Conservation (phyloP, 2,329 filamentous ascomycete species). For the Grosmannia penicillata region DNA sequence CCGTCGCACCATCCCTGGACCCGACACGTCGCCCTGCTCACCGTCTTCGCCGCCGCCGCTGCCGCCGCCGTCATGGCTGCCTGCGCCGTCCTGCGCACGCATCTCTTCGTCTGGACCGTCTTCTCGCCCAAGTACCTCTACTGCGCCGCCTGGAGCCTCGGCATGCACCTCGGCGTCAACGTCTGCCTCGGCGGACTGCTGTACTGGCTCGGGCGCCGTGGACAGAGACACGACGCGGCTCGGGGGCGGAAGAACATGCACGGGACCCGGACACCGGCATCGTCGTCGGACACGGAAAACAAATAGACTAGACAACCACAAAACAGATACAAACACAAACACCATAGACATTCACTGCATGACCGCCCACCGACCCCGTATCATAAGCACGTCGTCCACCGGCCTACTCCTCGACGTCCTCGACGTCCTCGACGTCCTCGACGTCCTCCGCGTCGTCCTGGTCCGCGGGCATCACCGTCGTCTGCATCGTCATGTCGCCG, state of each 20-base stretch:
- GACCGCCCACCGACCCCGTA: no score
- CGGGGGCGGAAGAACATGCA: no score
- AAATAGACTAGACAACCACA: not conserved
- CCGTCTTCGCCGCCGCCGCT: conserved; percentile 52
- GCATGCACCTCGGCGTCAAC: conserved; percentile 66
- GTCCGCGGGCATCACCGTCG: conserved; percentile 9
- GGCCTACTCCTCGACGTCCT: no score
- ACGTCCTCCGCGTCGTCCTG: conserved; percentile 16
- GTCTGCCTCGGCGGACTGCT: conserved; percentile 44
- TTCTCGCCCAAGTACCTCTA: conserved; percentile 96
- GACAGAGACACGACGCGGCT: no score
- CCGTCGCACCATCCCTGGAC: conserved; percentile 8
- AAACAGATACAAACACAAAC: conserved; percentile 1
- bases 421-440: conserved; percentile 24
- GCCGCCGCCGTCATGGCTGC: conserved; percentile 71
- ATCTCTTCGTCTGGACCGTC: conserved; percentile 97
- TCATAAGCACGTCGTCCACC: conserved; percentile 6
- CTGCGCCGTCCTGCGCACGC: conserved; percentile 68
- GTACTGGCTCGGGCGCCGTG: conserved; percentile 37
- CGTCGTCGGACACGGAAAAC: not conserved
- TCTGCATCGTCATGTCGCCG: conserved; percentile 9
- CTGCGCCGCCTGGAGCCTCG: conserved; percentile 73
- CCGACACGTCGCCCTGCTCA: conserved; percentile 48
- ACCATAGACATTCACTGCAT: no score
- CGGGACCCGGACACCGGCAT: no score